Conservation (phyloP, 768 basidiomycete species). For the Hericium rajendrae region DNA sequence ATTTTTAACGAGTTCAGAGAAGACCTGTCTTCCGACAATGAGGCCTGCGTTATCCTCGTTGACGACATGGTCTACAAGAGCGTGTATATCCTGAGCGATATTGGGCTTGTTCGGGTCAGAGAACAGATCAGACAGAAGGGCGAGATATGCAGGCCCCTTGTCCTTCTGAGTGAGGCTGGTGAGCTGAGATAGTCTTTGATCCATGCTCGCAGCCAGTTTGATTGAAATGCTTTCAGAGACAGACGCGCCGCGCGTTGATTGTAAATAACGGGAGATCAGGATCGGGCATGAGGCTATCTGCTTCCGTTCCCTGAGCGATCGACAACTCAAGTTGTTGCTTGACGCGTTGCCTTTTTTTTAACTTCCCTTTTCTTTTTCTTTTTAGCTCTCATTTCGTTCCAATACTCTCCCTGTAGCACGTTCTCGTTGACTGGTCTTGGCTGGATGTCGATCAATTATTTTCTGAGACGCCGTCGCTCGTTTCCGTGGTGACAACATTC, state of each 20-base stretch:
- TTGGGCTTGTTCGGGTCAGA: slow-evolving; percentile 35
- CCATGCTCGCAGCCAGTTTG: slow-evolving; percentile 34
- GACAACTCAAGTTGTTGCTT: too few relatives aligned
- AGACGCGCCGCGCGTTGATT: not conserved
- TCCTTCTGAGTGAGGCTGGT: slow-evolving; percentile 70
- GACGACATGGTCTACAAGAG: slow-evolving; percentile 71
- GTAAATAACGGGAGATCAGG: too few relatives aligned
- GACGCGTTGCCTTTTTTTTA: not conserved
- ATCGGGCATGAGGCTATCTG: too few relatives aligned
- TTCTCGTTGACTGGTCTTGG: not conserved
- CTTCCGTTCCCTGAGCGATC: too few relatives aligned
- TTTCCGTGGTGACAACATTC: too few relatives aligned
- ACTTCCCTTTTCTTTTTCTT: not conserved
- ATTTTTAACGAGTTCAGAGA: slow-evolving; percentile 73
- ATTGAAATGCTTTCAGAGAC: not conserved
- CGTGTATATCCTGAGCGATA: slow-evolving; percentile 49
- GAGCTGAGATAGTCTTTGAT: slow-evolving; percentile 53
- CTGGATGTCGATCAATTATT: not conserved
- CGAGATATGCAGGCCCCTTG: slow-evolving; percentile 66
- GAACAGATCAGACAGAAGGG: slow-evolving; percentile 61
- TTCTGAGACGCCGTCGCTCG: too few relatives aligned
- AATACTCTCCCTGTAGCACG: not conserved
- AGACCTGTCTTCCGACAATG: slow-evolving; percentile 81
- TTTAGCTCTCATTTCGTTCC: not conserved
- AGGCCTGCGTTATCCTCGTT: slow-evolving; percentile 69